These are phyloP conservation scores for Clarireedia homoeocarpa DNA, from an alignment of 2,329 filamentous ascomycete species.

Conservation along the genomic window DNA sequence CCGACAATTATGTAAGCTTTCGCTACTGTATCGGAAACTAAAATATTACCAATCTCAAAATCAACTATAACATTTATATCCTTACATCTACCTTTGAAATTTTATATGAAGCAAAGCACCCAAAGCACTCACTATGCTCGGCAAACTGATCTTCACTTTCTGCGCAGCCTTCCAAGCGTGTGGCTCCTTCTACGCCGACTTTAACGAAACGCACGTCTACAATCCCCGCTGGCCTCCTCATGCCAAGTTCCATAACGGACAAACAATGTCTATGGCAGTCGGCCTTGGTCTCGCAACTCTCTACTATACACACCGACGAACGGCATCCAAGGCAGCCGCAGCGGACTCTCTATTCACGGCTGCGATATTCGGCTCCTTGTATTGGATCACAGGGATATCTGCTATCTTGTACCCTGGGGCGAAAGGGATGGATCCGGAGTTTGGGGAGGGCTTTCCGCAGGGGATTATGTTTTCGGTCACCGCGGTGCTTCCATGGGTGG, in stretches of 20 bases:
- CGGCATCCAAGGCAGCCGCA: not conserved
- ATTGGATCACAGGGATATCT: constrained; percentile 36
- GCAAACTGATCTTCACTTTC: constrained; percentile 17
- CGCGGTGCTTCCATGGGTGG: constrained; percentile 3
- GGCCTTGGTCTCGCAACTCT: constrained; percentile 32
- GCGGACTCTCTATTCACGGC: constrained; percentile 25
- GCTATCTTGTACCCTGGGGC: constrained; percentile 40
- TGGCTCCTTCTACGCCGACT: constrained; percentile 29
- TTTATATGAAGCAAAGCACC: not conserved
- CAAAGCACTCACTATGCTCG: constrained; percentile 10
- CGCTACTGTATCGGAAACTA: no score
- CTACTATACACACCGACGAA: constrained; percentile 30
- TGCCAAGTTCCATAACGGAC: constrained; percentile 44
- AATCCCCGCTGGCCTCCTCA: constrained; percentile 43
- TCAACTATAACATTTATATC: no score
- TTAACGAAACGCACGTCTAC: constrained; percentile 37
- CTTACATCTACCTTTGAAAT: no score
- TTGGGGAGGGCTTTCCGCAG: constrained; percentile 34
- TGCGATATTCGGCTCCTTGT: constrained; percentile 35
- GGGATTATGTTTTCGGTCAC: constrained; percentile 10
- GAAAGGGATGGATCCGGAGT: constrained; percentile 38
- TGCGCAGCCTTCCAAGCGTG: constrained; percentile 16
- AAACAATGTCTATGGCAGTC: constrained; percentile 41
- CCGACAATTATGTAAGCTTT: no score
- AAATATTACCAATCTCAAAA: no score